phyloP scores from a whole-genome alignment of 2,329 filamentous ascomycete species.

The Pseudogymnoascus sp. region DNA sequence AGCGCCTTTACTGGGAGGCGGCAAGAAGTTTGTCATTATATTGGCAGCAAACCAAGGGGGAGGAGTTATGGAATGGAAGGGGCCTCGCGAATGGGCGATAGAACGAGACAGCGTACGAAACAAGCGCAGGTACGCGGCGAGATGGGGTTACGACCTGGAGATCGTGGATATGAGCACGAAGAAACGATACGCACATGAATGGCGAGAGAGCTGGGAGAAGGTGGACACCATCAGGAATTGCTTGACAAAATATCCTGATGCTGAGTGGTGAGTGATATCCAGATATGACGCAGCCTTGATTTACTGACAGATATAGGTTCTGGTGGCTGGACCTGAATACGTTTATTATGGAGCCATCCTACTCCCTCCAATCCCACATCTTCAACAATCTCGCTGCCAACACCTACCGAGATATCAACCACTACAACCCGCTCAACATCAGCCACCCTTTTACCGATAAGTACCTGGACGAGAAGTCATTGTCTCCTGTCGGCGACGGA shows the following conservation, averaged over 20 bases:
- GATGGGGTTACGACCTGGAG: constrained; percentile 93
- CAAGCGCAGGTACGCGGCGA: constrained; percentile 77
- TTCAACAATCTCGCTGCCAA: constrained; percentile 69
- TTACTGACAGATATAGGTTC: constrained; percentile 59
- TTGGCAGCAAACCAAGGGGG: constrained; percentile 89
- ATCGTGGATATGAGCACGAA: constrained; percentile 98
- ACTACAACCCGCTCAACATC: constrained; percentile 92
- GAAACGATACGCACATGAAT: constrained; percentile 97
- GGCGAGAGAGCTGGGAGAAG: constrained; percentile 99
- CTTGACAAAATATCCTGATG: constrained; percentile 87
- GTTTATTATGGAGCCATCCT: constrained; percentile 91
- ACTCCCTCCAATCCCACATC: constrained; percentile 82
- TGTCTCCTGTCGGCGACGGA: constrained; percentile 69
- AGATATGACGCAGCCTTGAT: neutral
- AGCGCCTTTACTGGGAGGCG: constrained; percentile 66
- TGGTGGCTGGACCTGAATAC: constrained; percentile 99
- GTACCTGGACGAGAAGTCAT: constrained; percentile 69
- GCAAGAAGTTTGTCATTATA: constrained; percentile 87
- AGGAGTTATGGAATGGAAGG: constrained; percentile 99
- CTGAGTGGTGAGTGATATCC: constrained; percentile 73
- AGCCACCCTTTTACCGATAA: constrained; percentile 66
- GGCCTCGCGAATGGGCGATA: constrained; percentile 93
- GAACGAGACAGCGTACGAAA: constrained; percentile 94
- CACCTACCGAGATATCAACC: constrained; percentile 91
- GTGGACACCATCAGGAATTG: constrained; percentile 85